Base-by-base conservation (phyloP, 257 asterid genomes). In the Scutellaria galericulata region DNA sequence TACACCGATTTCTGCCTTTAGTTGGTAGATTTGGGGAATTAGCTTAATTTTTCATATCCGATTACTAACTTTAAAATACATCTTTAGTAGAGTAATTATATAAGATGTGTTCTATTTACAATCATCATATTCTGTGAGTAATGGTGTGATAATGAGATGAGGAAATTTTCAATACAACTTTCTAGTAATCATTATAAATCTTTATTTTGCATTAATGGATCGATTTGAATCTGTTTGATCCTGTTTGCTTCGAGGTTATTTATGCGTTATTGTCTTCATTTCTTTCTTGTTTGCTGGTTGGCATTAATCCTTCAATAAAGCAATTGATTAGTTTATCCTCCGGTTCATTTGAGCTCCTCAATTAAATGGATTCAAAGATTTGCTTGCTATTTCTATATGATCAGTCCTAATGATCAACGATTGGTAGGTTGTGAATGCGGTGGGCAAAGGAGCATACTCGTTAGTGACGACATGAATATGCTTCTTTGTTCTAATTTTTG, bases 81-180 rank as follows among this genome's bases (percentile, higher is more conserved):
- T 18, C 40, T 27, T 8, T 44, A 45, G 53, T 64, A n/a, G 55
- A 50, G 27, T 53, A 46, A 22, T 31, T 70, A 51, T 31, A 55
- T 51, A 15, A 13, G 77, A 74, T 18, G 39, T 68, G 70, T 18
- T 48, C 7, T 12, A 52, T 31, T 48, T 45, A 22, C 24, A 8
- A 44, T 4, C 66, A 51, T 78, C 53, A 45, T 68, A 31, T 53
- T 68, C 31, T 22, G 64, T 69, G 74, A 57, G 31, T 70, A 40
- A 6, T 39, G 9, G 1, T 20, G 15, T 59, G 37, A 31, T 31
- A 31, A 31, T 31, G 37, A 31, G 37, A 31, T 2, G 37, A 31
- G 37, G 37, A 31, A 31, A 31, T 31, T 31, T 12, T 9, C 44
- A 59, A 31, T 13, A 11, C 12, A 13, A 22, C n/a, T 27, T 58